Percentiles rank a stretch among this genome's conserved stretches.
Evolutionary conservation across 805 yeast genomes (phyloP).

Genomic region (Hanseniaspora meyeri): DNA sequence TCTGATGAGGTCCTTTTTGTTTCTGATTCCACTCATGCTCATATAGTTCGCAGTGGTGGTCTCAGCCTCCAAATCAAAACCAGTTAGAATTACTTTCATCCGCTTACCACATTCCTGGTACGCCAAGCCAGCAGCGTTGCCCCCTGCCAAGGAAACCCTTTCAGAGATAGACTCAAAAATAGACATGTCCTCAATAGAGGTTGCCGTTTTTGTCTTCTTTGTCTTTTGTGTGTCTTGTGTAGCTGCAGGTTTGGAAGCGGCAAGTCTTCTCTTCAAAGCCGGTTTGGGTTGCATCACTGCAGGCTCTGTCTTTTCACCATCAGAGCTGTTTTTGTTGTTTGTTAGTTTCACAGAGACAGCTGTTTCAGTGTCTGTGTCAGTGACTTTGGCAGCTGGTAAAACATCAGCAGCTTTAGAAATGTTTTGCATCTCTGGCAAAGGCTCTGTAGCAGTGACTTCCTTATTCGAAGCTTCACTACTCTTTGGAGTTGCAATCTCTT

Average conservation of each 20-base stretch:
- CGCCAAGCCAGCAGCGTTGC: not conserved
- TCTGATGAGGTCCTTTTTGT: not conserved
- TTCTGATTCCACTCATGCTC: constrained; percentile 7
- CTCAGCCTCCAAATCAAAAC: not conserved
- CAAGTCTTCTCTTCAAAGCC: not conserved
- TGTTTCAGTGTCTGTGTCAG: not conserved
- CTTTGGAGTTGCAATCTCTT: not conserved
- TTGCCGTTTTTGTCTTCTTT: not conserved
- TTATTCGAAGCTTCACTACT: too few relatives aligned
- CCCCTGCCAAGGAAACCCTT: constrained; percentile 4
- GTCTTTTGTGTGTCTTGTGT: not conserved
- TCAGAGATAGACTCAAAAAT: not conserved
- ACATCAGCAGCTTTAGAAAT: too few relatives aligned
- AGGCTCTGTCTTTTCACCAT: not conserved
- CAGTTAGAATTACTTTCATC: not conserved
- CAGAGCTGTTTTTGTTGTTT: not conserved
- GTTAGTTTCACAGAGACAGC: not conserved
- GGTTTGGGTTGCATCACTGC: not conserved
- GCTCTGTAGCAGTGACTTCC: too few relatives aligned
- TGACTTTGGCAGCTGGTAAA: too few relatives aligned
- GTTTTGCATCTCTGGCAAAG: too few relatives aligned
- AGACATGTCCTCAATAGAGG: not conserved
- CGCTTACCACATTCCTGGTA: not conserved
- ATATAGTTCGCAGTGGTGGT: constrained; percentile 7
- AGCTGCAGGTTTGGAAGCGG: not conserved